These are phyloP conservation scores for Corylus heterophylla DNA, from an alignment of 306 rosid genomes.

Conservation along the genomic window DNA sequence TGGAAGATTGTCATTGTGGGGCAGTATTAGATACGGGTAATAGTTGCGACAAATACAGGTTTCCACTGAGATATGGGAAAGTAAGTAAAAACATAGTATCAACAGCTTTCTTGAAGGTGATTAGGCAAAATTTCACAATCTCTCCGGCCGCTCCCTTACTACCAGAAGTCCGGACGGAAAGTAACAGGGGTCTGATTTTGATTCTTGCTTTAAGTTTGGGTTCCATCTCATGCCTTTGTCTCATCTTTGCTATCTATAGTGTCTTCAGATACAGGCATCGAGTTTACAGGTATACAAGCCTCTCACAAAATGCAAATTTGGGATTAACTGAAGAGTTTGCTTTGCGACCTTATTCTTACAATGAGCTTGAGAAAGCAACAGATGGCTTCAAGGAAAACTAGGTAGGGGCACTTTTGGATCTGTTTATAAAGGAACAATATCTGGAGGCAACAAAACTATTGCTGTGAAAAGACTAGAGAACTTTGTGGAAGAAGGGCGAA, in stretches of 20 bases:
- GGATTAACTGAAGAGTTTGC: slow-evolving; percentile 15
- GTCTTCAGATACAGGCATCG: neutral
- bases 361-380: neutral
- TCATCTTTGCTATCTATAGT: slow-evolving; percentile 3
- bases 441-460: no score
- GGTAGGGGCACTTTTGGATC: neutral
- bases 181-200: neutral
- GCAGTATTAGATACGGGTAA: neutral
- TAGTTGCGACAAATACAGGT: neutral
- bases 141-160: neutral
- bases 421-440: neutral
- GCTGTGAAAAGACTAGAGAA: no score
- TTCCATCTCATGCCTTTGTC: neutral
- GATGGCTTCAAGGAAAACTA: neutral
- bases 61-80: neutral
- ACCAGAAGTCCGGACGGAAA: neutral
- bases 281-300: neutral
- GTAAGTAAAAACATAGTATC: fast-evolving
- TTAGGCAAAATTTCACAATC: no score
- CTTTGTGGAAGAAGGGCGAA: no score
- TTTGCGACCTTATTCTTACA: slow-evolving; percentile 14
- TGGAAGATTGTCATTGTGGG: neutral
- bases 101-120: neutral
- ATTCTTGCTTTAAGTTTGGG: slow-evolving; percentile 8
- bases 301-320: slow-evolving; percentile 7